Conservation (phyloP, 2,329 filamentous ascomycete genomes). For the Emergomyces africanus region DNA sequence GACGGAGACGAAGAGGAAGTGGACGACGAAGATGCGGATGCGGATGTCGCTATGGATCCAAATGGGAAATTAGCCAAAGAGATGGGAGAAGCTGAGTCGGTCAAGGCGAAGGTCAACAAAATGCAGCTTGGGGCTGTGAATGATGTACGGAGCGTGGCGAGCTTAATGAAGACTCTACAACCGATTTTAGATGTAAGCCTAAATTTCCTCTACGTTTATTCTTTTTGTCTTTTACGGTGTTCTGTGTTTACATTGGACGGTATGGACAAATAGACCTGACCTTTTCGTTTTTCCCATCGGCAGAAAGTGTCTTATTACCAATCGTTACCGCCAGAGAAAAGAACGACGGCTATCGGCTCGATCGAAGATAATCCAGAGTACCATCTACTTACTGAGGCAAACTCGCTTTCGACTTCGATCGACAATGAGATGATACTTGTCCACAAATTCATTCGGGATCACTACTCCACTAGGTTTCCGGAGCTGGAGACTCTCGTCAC, state of each 20-base stretch:
- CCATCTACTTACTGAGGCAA: constrained; percentile 74
- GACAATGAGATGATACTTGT: constrained; percentile 85
- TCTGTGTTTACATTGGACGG: constrained; percentile 51
- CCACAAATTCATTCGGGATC: constrained; percentile 92
- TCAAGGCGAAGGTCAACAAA: constrained; percentile 55
- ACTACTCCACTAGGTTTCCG: constrained; percentile 88
- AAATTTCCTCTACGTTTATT: constrained; percentile 13
- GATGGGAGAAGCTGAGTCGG: constrained; percentile 47
- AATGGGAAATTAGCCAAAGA: constrained; percentile 48
- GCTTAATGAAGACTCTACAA: constrained; percentile 67
- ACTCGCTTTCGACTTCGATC: constrained; percentile 80
- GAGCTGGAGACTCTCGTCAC: constrained; percentile 84
- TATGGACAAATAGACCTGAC: constrained; percentile 53
- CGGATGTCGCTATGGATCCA: constrained; percentile 40
- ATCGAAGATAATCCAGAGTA: constrained; percentile 91
- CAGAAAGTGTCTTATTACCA: constrained; percentile 75
- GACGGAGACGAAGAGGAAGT: constrained; percentile 15
- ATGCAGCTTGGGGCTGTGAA: constrained; percentile 61
- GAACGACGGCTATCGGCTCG: constrained; percentile 57
- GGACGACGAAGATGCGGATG: constrained; percentile 11
- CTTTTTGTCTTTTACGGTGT: constrained; percentile 15
- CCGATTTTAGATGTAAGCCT: constrained; percentile 68
- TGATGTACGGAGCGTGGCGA: constrained; percentile 68
- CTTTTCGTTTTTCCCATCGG: constrained; percentile 30
- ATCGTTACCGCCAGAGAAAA: constrained; percentile 52